Base-by-base conservation (phyloP, 1,139 yeast genomes). In the Candida smagusa region DNA sequence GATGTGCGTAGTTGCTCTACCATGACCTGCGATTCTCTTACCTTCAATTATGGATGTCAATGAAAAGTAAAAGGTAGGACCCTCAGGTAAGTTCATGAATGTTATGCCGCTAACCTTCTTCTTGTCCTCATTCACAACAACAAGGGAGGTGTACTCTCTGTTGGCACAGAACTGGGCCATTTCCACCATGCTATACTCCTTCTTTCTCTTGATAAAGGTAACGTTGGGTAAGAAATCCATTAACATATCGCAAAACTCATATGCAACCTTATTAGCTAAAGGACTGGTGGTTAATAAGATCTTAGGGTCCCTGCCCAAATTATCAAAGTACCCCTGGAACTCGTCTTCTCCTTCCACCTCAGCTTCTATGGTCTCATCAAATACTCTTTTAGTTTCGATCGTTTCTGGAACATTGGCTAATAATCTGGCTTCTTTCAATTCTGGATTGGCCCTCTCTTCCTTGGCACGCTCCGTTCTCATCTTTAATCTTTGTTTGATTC, bases 1-100 rank as follows among this genome's bases (percentile, higher is more conserved):
- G 27, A 83, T 78, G 56, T 92, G 97, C 33, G 79, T 81, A 0
- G 97, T 89, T 27, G 96, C 84, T 38, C 82, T 74, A 41, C 97
- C 97, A 54, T 92, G 98, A 9, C 96, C 96, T 12, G 69, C 61
- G 40, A 92, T 87, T 47, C 77, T 71, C 50, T 82, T 77, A n/a
- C 87, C 82, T 47, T 84, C 85, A 16, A 79, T 77, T 36, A 86
- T 71, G 5, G 96, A 87, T n/a, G 90, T 71, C 9, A 92, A 68
- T 12, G 92, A 82, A 54, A 92, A 92, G 63, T 92, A 90, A 56
- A 88, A 88, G 0, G 97, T 84, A 25, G 98, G 98, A 0, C 98
- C 98, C 35, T 74, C 86, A 6, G 98, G 98, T 44, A 92, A 72
- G 64, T 90, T 96, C 45, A 92, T 84, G 54, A 94, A 84, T 1